phyloP scores from a whole-genome alignment of 257 asterid species.

The Rhazya stricta region DNA sequence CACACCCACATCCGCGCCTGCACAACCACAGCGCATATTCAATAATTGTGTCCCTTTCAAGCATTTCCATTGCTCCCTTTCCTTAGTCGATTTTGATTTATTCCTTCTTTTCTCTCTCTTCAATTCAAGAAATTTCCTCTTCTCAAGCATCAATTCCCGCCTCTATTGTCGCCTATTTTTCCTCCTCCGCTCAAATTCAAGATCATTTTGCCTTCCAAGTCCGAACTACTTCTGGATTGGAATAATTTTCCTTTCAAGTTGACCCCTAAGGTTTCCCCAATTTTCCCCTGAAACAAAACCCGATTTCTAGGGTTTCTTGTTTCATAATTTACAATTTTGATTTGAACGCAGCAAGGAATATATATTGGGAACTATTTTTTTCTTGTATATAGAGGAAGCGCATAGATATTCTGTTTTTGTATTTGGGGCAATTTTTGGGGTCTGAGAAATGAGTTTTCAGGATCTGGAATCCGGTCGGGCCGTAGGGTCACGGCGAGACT shows the following conservation, averaged over 20 bases:
- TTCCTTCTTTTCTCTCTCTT: background rate
- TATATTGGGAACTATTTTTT: background rate
- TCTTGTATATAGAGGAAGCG: constrained; percentile 14
- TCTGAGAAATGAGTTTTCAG: constrained; percentile 68
- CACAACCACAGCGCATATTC: background rate
- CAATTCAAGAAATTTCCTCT: background rate
- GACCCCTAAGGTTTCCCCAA: constrained; percentile 18
- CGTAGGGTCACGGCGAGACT: constrained; percentile 46
- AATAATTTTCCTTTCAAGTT: constrained; percentile 2
- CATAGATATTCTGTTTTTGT: constrained; percentile 16
- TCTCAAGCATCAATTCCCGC: constrained; percentile 12
- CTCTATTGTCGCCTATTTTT: constrained; percentile 24
- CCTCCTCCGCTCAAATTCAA: background rate
- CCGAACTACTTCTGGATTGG: background rate
- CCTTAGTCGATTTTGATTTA: no score
- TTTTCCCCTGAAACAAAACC: constrained; percentile 9
- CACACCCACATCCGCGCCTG: background rate
- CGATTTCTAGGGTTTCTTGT: constrained; percentile 26
- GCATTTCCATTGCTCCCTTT: background rate
- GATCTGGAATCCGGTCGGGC: constrained; percentile 92
- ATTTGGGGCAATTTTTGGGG: constrained; percentile 14
- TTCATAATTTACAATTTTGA: background rate
- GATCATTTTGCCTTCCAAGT: constrained; percentile 10
- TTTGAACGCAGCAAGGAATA: background rate
- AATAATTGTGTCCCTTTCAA: constrained; percentile 10